A percentile compares a stretch with the other conserved stretches of the same genome.
These are phyloP conservation scores for Aegilops tauschii DNA, from an alignment of 176 grass and related monocot genomes.

Conservation along the genomic window DNA sequence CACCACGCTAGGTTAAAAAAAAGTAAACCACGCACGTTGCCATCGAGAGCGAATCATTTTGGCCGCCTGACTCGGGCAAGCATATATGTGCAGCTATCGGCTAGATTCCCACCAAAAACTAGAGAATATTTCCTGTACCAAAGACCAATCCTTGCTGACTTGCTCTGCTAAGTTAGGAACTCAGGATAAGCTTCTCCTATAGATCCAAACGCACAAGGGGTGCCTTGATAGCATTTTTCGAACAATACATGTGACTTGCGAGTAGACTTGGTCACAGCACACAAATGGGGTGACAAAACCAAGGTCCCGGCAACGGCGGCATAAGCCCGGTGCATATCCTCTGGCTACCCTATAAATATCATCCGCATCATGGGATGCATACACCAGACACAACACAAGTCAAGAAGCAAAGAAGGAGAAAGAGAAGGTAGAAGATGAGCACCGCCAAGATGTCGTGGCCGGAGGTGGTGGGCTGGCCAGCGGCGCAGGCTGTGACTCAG, in stretches of 20 bases:
- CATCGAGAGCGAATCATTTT: no score
- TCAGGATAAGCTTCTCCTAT: no score
- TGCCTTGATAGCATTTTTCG: background rate
- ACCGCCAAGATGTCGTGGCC: background rate
- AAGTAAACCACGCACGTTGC: no score
- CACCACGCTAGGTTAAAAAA: no score
- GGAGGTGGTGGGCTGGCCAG: background rate
- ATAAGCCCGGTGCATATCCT: background rate
- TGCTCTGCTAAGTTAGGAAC: no score
- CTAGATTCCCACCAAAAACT: no score
- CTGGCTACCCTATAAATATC: background rate
- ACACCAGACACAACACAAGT: background rate
- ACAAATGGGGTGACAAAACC: background rate
- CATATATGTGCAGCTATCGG: no score
- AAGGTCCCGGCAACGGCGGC: background rate
- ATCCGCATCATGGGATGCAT: background rate
- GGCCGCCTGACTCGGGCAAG: no score
- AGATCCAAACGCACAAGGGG: no score
- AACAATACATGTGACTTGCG: background rate
- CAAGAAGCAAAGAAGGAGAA: background rate
- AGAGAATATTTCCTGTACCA: no score
- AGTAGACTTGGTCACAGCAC: background rate
- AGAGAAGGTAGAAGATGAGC: background rate
- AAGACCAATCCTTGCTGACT: no score
- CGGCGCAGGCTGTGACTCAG: background rate